phyloP scores from a whole-genome alignment of 2,329 filamentous ascomycete species.

The Pyricularia sp. region DNA sequence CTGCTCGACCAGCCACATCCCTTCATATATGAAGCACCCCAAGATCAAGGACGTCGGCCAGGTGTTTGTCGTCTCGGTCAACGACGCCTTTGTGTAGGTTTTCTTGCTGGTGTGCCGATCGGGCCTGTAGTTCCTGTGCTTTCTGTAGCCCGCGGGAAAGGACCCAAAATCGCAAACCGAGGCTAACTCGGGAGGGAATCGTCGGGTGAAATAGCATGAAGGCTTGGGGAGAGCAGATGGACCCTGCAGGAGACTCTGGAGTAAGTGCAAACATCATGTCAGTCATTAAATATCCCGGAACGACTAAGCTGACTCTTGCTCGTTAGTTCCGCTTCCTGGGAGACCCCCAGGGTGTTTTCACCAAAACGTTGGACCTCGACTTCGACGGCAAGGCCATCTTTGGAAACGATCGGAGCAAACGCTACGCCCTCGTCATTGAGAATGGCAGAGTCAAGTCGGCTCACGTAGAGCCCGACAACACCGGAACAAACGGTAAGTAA shows the following conservation, averaged over 20 bases:
- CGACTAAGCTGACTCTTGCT: neutral
- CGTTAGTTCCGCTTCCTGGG: conserved; percentile 77
- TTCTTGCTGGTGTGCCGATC: neutral
- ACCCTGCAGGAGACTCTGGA: conserved; percentile 64
- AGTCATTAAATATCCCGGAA: neutral
- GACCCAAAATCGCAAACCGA: neutral
- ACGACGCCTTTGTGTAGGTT: conserved; percentile 86
- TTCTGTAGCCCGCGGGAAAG: neutral
- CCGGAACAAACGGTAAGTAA: conserved; percentile 48
- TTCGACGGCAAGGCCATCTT: conserved; percentile 78
- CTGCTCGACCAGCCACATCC: conserved; percentile 61
- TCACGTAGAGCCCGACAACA: conserved; percentile 83
- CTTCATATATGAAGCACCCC: conserved; percentile 74
- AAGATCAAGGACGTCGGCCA: conserved; percentile 70
- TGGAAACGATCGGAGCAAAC: conserved; percentile 73
- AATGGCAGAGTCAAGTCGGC: conserved; percentile 75
- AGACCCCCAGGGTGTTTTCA: conserved; percentile 72
- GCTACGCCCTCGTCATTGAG: conserved; percentile 76
- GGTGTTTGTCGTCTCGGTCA: conserved; percentile 86
- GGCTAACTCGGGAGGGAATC: neutral
- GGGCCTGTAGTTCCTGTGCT: neutral
- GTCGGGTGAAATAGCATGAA: conserved; percentile 58
- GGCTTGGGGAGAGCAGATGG: conserved; percentile 72
- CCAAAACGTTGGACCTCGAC: conserved; percentile 69
- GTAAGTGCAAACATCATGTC: conserved; percentile 40